These are phyloP conservation scores for Kondoa subrosea DNA, from an alignment of 768 basidiomycete species.

Conservation along the genomic window DNA sequence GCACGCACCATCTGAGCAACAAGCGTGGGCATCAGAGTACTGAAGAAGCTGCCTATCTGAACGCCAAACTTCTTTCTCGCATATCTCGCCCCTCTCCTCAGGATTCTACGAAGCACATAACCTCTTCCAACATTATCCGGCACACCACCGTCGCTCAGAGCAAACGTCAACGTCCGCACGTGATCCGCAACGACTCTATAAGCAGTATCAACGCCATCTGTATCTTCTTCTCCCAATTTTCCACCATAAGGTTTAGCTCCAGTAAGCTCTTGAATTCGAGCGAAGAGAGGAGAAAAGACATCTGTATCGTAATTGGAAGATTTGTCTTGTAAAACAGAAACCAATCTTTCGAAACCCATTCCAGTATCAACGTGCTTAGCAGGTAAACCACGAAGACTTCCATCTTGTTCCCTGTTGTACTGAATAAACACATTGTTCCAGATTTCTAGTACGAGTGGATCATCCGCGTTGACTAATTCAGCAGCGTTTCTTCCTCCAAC, in stretches of 20 bases:
- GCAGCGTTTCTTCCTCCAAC: slow-evolving; percentile 95
- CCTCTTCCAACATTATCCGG: slow-evolving; percentile 93
- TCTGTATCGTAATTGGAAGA: slow-evolving; percentile 97
- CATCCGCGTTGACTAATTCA: slow-evolving; percentile 82
- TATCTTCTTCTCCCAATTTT: slow-evolving; percentile 85
- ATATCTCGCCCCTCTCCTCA: slow-evolving; percentile 85
- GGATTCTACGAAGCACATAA: slow-evolving; percentile 85
- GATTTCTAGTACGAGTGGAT: slow-evolving; percentile 90
- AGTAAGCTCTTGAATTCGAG: slow-evolving; percentile 68
- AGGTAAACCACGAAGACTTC: slow-evolving; percentile 60
- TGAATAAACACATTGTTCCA: slow-evolving; percentile 99
- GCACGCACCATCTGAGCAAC: slow-evolving; percentile 64
- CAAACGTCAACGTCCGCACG: slow-evolving; percentile 83
- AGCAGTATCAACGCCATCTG: slow-evolving; percentile 88
- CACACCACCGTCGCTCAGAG: slow-evolving; percentile 86
- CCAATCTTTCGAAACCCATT: slow-evolving; percentile 96
- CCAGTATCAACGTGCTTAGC: slow-evolving; percentile 95
- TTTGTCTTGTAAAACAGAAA: slow-evolving; percentile 78
- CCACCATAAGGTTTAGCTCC: slow-evolving; percentile 75
- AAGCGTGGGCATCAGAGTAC: slow-evolving; percentile 71
- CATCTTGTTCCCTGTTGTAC: slow-evolving; percentile 86
- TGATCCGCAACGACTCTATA: slow-evolving; percentile 96
- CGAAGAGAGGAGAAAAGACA: slow-evolving; percentile 76
- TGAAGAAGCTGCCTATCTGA: slow-evolving; percentile 79
- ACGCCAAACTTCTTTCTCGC: slow-evolving; percentile 84